Evolutionary conservation across 176 grass and related monocot genomes (phyloP).

Genomic region (Ampelocalamus luodianensis): DNA sequence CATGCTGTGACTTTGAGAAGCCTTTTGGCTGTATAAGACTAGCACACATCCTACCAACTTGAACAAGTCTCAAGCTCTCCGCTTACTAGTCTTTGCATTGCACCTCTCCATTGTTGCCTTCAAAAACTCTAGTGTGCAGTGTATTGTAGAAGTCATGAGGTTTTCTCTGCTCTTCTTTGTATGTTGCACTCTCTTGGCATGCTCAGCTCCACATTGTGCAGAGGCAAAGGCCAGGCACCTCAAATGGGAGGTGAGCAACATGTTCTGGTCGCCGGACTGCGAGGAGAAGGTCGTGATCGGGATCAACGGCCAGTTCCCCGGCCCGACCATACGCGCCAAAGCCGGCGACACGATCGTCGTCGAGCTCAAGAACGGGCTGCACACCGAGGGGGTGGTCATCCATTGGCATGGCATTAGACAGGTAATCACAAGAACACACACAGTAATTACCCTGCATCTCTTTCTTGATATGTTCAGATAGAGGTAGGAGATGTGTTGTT

Average conservation of each 20-base stretch:
- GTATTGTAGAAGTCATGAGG: conserved; percentile 33
- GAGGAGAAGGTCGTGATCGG: conserved; percentile 64
- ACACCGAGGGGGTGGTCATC: conserved; percentile 85
- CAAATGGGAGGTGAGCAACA: conserved; percentile 78
- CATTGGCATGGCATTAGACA: conserved; percentile 94
- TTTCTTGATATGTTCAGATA: conserved; percentile 16
- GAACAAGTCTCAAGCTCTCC: not conserved
- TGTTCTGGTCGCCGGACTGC: conserved; percentile 86
- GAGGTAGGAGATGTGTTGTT: not conserved
- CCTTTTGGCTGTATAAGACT: conserved; percentile 38
- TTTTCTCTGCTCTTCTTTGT: conserved; percentile 23
- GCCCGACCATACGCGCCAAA: conserved; percentile 64
- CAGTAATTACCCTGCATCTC: not conserved
- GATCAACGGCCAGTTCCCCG: conserved; percentile 85
- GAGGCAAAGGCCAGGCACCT: conserved; percentile 59
- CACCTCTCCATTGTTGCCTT: conserved; percentile 1
- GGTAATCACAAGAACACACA: conserved; percentile 38
- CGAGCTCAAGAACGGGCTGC: conserved; percentile 71
- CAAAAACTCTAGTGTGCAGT: not conserved
- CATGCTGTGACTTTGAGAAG: not conserved
- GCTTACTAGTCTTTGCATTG: conserved; percentile 32
- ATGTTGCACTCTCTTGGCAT: conserved; percentile 24
- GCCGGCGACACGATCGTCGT: conserved; percentile 75
- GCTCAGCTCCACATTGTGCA: not conserved
- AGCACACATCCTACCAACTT: not conserved